These are phyloP conservation scores for Biscogniauxia marginata DNA, from an alignment of 2,329 filamentous ascomycete genomes.

Conservation along the genomic window DNA sequence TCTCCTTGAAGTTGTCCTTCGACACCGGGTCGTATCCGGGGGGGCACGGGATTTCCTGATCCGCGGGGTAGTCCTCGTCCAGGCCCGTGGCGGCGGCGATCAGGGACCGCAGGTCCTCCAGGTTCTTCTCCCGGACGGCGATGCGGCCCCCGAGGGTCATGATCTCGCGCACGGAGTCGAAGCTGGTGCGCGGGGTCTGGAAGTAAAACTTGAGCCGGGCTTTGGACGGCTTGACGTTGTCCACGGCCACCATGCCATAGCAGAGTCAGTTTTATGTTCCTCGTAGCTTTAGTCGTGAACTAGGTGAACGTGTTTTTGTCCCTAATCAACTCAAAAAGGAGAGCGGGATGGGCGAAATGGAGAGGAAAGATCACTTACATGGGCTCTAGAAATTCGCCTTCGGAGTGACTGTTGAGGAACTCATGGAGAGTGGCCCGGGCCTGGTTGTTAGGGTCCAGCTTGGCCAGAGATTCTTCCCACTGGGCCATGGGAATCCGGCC, in stretches of 20 bases:
- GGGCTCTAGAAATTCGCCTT: conserved; percentile 12
- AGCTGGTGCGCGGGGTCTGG: conserved; percentile 18
- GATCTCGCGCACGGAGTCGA: conserved; percentile 21
- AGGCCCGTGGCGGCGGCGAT: conserved; percentile 10
- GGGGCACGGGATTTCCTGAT: conserved; percentile 10
- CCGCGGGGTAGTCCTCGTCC: conserved; percentile 15
- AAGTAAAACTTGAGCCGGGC: conserved; percentile 21
- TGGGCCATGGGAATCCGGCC: background rate
- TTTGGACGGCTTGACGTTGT: conserved; percentile 9
- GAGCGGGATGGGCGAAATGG: background rate
- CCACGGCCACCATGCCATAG: conserved; percentile 7
- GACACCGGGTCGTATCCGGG: background rate
- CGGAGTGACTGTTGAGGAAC: conserved; percentile 8
- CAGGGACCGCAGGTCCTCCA: conserved; percentile 14
- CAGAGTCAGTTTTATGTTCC: no score
- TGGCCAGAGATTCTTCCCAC: conserved; percentile 5
- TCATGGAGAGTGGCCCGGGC: conserved; percentile 5
- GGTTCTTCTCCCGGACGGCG: background rate
- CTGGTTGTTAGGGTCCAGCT: conserved; percentile 9
- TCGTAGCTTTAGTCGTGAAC: no score
- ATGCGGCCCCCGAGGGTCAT: conserved; percentile 23
- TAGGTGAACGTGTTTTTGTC: no score
- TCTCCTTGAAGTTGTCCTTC: conserved; percentile 7
- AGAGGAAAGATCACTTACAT: no score
- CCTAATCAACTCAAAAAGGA: no score